A percentile compares a stretch with the other conserved stretches of the same genome.
Evolutionary conservation across 108 stramenopile genomes (phyloP).

Genomic region (Chaetoceros tenuissimus): DNA sequence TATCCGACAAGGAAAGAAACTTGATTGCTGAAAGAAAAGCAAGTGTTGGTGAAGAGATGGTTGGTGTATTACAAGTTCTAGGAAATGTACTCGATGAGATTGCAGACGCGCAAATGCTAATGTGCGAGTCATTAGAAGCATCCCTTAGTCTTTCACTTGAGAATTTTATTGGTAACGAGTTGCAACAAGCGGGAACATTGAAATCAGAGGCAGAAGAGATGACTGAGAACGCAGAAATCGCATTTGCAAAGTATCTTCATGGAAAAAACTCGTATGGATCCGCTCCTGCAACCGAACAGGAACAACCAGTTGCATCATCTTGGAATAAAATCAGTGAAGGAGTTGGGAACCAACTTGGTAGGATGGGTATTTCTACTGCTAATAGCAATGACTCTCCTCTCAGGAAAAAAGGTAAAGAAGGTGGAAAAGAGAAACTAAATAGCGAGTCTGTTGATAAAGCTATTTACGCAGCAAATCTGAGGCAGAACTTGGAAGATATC

Average conservation of each 20-base stretch:
- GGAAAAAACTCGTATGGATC: conserved; percentile 42
- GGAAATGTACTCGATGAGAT: conserved; percentile 73
- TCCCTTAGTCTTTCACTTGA: conserved; percentile 66
- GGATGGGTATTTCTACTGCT: background rate
- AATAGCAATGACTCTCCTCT: background rate
- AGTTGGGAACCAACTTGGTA: conserved; percentile 49
- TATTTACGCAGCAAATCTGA: conserved; percentile 48
- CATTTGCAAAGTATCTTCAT: conserved; percentile 67
- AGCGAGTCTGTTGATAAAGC: background rate
- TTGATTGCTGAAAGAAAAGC: conserved; percentile 26
- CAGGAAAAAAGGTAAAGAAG: conserved; percentile 8
- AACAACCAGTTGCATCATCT: conserved; percentile 20
- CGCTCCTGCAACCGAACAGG: conserved; percentile 16
- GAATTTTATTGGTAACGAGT: conserved; percentile 50
- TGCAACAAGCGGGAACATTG: conserved; percentile 43
- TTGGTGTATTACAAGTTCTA: conserved; percentile 33
- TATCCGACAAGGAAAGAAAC: conserved; percentile 1
- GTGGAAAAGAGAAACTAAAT: conserved; percentile 27
- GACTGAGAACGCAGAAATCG: conserved; percentile 59
- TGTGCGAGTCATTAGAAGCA: conserved; percentile 67
- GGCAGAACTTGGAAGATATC: conserved; percentile 66
- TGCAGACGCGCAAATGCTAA: conserved; percentile 65
- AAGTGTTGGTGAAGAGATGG: conserved; percentile 70
- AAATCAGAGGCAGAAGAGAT: conserved; percentile 51
- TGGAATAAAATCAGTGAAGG: conserved; percentile 78